Percentiles rank a stretch among this genome's conserved stretches.
These are phyloP conservation scores for Leptographium wingfieldii DNA, from an alignment of 2,329 filamentous ascomycete genomes.

Conservation along the genomic window DNA sequence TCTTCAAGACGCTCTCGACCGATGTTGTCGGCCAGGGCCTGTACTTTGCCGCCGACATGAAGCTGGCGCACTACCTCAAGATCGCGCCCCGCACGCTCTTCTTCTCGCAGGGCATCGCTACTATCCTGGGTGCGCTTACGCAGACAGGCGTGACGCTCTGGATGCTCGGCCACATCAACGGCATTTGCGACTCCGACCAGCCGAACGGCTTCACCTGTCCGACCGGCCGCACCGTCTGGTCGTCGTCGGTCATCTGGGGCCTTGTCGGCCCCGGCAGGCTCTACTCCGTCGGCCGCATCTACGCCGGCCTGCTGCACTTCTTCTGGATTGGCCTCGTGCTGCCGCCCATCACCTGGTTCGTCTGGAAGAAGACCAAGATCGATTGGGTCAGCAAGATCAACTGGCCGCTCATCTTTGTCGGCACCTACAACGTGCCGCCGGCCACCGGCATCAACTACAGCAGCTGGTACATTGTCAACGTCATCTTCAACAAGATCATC, in stretches of 20 bases:
- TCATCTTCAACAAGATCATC: conserved; percentile 31
- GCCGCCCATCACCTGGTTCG: conserved; percentile 27
- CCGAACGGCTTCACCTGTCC: conserved; percentile 35
- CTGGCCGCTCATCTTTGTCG: conserved; percentile 24
- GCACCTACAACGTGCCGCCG: conserved; percentile 25
- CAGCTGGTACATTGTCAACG: conserved; percentile 29
- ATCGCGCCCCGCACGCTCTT: conserved; percentile 34
- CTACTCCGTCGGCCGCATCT: conserved; percentile 33
- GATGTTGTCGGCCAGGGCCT: conserved; percentile 30
- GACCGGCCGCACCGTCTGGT: conserved; percentile 33
- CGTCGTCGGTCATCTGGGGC: conserved; percentile 36
- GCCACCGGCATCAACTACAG: conserved; percentile 23
- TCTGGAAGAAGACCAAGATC: conserved; percentile 23
- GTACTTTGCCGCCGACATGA: conserved; percentile 35
- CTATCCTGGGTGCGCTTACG: conserved; percentile 31
- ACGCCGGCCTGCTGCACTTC: conserved; percentile 33
- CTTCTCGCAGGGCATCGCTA: conserved; percentile 33
- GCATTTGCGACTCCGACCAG: conserved; percentile 27
- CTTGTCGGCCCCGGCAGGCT: conserved; percentile 36
- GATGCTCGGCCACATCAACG: conserved; percentile 24
- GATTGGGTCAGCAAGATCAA: conserved; percentile 23
- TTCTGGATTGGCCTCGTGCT: conserved; percentile 34
- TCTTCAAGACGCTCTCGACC: conserved; percentile 29
- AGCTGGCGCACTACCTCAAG: conserved; percentile 38
- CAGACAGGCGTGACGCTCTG: conserved; percentile 24